Evolutionary conservation across 2,329 filamentous ascomycete species (phyloP), one percentile per base, ranked within the genome.

Genomic region (Penicillium hesseltinei): DNA sequence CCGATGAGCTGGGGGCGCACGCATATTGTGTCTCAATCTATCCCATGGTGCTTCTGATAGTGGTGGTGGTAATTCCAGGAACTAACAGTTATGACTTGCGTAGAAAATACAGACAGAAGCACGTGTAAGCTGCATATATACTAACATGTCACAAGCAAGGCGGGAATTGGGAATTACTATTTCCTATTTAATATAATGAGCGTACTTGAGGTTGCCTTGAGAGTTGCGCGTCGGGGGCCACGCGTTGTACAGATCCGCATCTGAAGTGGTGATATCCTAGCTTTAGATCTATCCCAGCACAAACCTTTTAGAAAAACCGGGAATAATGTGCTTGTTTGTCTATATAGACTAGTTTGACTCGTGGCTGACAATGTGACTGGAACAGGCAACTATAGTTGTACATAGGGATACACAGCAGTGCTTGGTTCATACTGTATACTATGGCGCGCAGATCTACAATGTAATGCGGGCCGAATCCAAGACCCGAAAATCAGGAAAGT

Each of bases 161-260:
- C 10, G 25, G 2, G 29, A 49, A 6, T 2, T 5, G 4, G 4
- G n/a, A 21, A 29, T 2, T 17, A 10, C 5, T 21, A 3, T 29
- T 43, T 38, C n/a, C 31, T 19, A 25, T 39, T 47, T 40, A 31
- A 31, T 42, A 49, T 33, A 60, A 39, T 36, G 33, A 47, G 31
- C 23, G 15, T 56, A 8, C 27, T 36, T 31, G 9, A 45, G 6
- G 27, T 29, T 46, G 17, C 35, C 23, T 31, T 53, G 50, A 57
- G 54, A 38, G 44, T 62, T 59, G 55, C 52, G 58, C 21, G 21
- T 57, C 54, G 25, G 40, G 45, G 45, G 53, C 59, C 56, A 62
- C 57, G 48, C 52, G 58, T 56, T 61, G 53, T 54, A 61, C 55
- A 49, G 44, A 38, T 51, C 33, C 31, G 11, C 45, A 45, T 53